These are phyloP conservation scores for Rheum nobile DNA, from an alignment of 148 eudicot species.

Conservation along the genomic window DNA sequence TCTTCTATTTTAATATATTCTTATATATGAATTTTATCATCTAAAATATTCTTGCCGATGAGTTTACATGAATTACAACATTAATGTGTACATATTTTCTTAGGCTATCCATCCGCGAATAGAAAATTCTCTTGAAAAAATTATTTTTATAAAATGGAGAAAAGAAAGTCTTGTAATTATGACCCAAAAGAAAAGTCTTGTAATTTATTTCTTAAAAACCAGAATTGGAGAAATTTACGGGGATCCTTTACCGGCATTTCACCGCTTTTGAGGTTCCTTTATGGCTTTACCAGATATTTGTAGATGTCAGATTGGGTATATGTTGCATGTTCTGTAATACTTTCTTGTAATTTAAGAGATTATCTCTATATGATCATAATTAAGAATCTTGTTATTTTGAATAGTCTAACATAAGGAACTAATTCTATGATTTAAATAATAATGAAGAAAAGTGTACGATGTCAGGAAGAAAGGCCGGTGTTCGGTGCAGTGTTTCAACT, in stretches of 20 bases:
- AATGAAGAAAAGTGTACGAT: not conserved
- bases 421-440: not conserved
- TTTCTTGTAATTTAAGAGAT: not conserved
- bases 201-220: not conserved
- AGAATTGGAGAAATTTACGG: not conserved
- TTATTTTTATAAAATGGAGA: too few relatives aligned
- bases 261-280: not conserved
- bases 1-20: too few relatives aligned
- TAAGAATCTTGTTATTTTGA: not conserved
- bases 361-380: not conserved
- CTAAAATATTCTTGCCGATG: too few relatives aligned
- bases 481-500: too few relatives aligned
- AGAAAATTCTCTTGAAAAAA: too few relatives aligned
- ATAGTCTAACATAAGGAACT: not conserved
- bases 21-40: too few relatives aligned
- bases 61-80: too few relatives aligned
- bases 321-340: not conserved
- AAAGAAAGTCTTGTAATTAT: too few relatives aligned
- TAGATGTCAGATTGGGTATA: conserved; percentile 1
- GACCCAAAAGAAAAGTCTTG: too few relatives aligned
- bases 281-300: not conserved
- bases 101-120: too few relatives aligned
- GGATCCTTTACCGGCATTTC: not conserved
- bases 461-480: not conserved
- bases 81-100: too few relatives aligned